A percentile compares a stretch with the other conserved stretches of the same genome.
Conservation (phyloP, 345 rosid species). For the Kernera saxatilis region DNA sequence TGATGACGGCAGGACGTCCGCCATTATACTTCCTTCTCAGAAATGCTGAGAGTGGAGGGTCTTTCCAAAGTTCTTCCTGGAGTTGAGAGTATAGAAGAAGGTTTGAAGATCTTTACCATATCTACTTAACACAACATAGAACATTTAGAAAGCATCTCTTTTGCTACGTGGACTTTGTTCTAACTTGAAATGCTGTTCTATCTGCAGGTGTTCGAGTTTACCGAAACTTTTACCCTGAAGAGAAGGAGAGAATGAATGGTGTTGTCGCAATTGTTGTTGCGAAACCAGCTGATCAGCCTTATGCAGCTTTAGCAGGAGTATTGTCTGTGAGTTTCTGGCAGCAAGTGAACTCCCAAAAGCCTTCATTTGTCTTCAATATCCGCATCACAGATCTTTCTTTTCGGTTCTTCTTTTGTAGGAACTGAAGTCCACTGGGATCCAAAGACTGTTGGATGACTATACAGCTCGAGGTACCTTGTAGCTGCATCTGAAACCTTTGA, state of each 20-base stretch:
- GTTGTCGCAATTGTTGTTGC: constrained; percentile 56
- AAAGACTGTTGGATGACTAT: constrained; percentile 19
- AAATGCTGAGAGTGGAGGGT: constrained; percentile 59
- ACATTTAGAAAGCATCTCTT: not conserved
- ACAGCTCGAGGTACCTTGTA: not conserved
- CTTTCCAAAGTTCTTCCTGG: constrained; percentile 67
- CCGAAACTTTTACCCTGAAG: constrained; percentile 62
- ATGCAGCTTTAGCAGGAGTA: constrained; percentile 45
- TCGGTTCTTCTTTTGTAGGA: constrained; percentile 9
- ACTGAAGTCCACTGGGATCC: constrained; percentile 23
- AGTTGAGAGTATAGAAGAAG: constrained; percentile 55
- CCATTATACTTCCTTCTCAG: constrained; percentile 50
- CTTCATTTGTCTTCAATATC: not conserved
- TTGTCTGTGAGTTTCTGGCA: constrained; percentile 52
- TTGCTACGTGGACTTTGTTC: not conserved
- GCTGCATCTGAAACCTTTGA: not conserved
- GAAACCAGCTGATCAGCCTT: constrained; percentile 52
- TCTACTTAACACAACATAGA: not conserved
- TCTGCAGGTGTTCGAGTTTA: constrained; percentile 51
- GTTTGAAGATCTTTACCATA: constrained; percentile 26
- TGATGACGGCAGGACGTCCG: constrained; percentile 41
- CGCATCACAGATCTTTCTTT: not conserved
- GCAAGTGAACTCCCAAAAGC: not conserved
- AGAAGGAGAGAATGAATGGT: constrained; percentile 58
- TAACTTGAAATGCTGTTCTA: not conserved